phyloP scores from a whole-genome alignment of 169 alveolate species.

The Cryptosporidium muris region DNA sequence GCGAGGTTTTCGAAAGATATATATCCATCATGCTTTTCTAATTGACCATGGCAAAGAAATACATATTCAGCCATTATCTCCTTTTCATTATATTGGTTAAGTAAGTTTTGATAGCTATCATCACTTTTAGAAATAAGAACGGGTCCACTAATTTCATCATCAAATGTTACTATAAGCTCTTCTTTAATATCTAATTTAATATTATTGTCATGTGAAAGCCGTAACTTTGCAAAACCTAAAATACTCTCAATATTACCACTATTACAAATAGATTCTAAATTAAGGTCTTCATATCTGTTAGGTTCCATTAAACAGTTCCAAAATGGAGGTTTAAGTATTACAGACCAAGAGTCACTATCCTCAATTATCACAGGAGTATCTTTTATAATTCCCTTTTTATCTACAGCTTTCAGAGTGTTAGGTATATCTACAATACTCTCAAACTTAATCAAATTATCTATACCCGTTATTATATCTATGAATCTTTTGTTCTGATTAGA shows the following conservation, averaged over 20 bases:
- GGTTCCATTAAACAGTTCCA: constrained; percentile 22
- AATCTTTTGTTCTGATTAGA: constrained; percentile 29
- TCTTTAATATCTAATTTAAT: background rate
- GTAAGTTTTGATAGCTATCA: background rate
- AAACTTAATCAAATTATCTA: constrained; percentile 31
- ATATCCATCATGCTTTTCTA: background rate
- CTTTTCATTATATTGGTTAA: no score
- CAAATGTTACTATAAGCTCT: constrained; percentile 10
- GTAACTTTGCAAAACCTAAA: background rate
- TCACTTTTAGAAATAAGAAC: constrained; percentile 5
- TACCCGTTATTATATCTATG: constrained; percentile 17
- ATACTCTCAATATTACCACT: constrained; percentile 46
- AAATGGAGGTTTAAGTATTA: constrained; percentile 33
- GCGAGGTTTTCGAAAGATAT: constrained; percentile 22
- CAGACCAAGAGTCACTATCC: background rate
- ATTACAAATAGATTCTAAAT: constrained; percentile 2
- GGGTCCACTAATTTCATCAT: constrained; percentile 48
- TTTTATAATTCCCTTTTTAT: constrained; percentile 37
- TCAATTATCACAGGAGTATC: constrained; percentile 25
- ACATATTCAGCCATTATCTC: background rate
- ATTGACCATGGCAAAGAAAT: constrained; percentile 50
- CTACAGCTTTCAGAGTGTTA: constrained; percentile 5
- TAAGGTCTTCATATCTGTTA: background rate
- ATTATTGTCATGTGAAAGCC: background rate
- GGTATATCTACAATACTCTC: constrained; percentile 22